Evolutionary conservation across 192 early-diverging fungal species (phyloP).

Genomic region (Podila minutissima): DNA sequence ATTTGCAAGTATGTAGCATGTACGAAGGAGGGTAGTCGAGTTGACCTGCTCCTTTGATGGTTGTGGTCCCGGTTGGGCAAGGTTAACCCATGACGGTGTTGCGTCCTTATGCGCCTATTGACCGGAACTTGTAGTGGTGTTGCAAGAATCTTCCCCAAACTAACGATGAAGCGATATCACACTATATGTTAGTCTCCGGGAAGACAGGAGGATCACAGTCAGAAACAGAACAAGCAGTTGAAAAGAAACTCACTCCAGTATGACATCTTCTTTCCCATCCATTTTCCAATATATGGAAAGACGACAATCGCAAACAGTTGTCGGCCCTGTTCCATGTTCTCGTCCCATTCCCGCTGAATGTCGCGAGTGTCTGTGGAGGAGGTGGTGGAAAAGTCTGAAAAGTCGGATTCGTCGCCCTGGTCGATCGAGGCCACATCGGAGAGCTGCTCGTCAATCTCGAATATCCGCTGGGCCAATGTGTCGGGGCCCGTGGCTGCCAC

Average conservation of each 20-base stretch:
- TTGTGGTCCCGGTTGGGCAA: too few species aligned
- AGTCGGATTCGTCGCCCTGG: slow-evolving; percentile 30
- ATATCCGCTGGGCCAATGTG: slow-evolving; percentile 36
- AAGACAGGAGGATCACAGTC: neutral
- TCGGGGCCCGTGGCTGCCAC: slow-evolving; percentile 1
- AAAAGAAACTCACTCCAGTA: slow-evolving; percentile 55
- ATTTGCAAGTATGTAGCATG: too few species aligned
- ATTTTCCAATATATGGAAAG: slow-evolving; percentile 61
- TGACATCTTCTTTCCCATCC: slow-evolving; percentile 60
- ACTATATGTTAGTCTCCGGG: neutral
- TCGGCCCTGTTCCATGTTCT: slow-evolving; percentile 59
- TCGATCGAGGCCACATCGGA: slow-evolving; percentile 41
- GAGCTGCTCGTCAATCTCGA: slow-evolving; percentile 40
- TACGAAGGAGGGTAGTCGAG: too few species aligned
- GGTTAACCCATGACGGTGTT: too few species aligned
- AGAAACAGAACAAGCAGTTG: neutral
- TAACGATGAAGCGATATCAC: neutral
- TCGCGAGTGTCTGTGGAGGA: slow-evolving; percentile 49
- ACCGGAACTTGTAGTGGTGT: slow-evolving; percentile 40
- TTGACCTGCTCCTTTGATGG: too few species aligned
- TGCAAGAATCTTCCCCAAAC: slow-evolving; percentile 43
- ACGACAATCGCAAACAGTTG: slow-evolving; percentile 60
- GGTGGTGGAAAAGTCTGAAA: slow-evolving; percentile 48
- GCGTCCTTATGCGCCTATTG: slow-evolving; percentile 29
- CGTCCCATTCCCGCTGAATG: slow-evolving; percentile 64